phyloP scores from a whole-genome alignment of 2,329 filamentous ascomycete genomes.

The Drechmeria coniospora region DNA sequence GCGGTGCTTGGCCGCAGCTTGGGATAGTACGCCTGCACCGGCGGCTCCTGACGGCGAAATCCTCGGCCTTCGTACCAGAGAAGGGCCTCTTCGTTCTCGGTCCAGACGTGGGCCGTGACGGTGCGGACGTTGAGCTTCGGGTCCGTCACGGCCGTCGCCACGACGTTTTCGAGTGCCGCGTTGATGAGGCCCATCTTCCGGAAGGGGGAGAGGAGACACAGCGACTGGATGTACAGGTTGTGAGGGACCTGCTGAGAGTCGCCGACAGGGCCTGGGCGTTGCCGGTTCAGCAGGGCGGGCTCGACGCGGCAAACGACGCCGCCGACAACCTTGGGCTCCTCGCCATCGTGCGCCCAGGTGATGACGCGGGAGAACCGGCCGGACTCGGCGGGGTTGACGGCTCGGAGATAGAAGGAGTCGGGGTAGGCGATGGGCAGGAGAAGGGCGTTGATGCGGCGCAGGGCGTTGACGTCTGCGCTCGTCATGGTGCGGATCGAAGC shows the following conservation, averaged over 20 bases:
- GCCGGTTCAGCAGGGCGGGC: constrained; percentile 9
- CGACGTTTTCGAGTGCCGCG: constrained; percentile 38
- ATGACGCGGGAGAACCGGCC: constrained; percentile 45
- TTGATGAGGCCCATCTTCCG: constrained; percentile 41
- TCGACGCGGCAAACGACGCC: constrained; percentile 49
- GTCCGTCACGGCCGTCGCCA: constrained; percentile 21
- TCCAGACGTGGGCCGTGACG: constrained; percentile 54
- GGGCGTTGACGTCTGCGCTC: constrained; percentile 35
- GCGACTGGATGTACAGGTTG: constrained; percentile 48
- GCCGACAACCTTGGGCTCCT: constrained; percentile 38
- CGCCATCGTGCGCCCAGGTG: constrained; percentile 33
- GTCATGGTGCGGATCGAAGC: constrained; percentile 37
- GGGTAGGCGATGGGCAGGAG: constrained; percentile 49
- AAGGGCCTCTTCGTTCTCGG: constrained; percentile 46
- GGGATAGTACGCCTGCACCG: constrained; percentile 44
- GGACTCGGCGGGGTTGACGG: constrained; percentile 31
- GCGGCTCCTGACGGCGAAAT: constrained; percentile 32
- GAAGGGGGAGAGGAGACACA: constrained; percentile 48
- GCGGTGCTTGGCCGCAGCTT: constrained; percentile 46
- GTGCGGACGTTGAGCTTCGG: constrained; percentile 22
- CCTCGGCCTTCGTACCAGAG: constrained; percentile 46
- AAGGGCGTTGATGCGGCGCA: constrained; percentile 49
- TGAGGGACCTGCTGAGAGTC: constrained; percentile 18
- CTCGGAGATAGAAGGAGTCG: constrained; percentile 45
- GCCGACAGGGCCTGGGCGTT: constrained; percentile 2